These are phyloP conservation scores for Dryas drummondii DNA, from an alignment of 306 rosid genomes.

Conservation along the genomic window DNA sequence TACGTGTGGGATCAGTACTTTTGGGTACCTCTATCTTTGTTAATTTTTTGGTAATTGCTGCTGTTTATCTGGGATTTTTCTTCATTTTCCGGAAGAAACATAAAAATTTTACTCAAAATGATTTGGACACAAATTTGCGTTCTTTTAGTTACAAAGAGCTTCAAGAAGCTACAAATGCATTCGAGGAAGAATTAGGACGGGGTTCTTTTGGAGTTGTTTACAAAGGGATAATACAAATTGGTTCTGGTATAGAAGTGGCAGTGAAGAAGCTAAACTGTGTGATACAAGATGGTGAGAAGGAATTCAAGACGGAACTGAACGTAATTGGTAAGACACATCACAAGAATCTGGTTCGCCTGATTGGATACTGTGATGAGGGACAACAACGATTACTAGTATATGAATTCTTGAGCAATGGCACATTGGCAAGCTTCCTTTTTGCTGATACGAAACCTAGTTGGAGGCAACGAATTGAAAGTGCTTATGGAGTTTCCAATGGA, in stretches of 20 bases:
- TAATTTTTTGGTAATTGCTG: not conserved
- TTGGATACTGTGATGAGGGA: constrained; percentile 28
- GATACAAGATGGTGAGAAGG: constrained; percentile 21
- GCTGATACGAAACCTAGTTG: constrained; percentile 28
- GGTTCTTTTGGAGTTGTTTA: constrained; percentile 43
- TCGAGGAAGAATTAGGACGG: constrained; percentile 34
- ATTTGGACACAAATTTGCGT: constrained; percentile 13
- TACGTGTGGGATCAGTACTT: not conserved
- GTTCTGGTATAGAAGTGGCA: constrained; percentile 16
- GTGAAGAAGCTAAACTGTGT: constrained; percentile 31
- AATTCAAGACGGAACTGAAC: constrained; percentile 27
- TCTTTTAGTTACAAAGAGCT: constrained; percentile 35
- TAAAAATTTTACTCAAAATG: not conserved
- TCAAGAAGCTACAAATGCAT: constrained; percentile 33
- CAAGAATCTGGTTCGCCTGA: constrained; percentile 31
- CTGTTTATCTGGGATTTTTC: constrained; percentile 5
- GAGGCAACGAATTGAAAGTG: constrained; percentile 25
- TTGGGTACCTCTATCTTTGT: constrained; percentile 21
- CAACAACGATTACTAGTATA: constrained; percentile 22
- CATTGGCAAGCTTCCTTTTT: constrained; percentile 29
- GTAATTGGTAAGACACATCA: constrained; percentile 38
- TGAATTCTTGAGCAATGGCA: constrained; percentile 28
- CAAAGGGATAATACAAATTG: constrained; percentile 18
- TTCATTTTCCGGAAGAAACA: constrained; percentile 15
- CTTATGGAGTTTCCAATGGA: constrained; percentile 28